A percentile compares a stretch with the other conserved stretches of the same genome.
phyloP scores from a whole-genome alignment of 2,329 filamentous ascomycete species.

The Claviceps cyperi region DNA sequence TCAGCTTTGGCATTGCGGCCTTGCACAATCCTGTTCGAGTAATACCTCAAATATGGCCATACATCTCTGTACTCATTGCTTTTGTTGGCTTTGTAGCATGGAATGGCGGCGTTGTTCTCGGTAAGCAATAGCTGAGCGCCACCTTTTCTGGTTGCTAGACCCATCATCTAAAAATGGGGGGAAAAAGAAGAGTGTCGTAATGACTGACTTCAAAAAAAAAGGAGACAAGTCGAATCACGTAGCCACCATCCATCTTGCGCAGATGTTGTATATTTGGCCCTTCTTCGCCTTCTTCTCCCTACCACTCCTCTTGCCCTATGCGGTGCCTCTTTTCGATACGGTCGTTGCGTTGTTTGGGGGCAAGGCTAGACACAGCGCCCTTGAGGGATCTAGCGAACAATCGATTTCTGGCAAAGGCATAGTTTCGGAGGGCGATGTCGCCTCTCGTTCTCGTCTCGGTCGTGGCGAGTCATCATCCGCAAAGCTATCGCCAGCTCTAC shows the following conservation, averaged over 20 bases:
- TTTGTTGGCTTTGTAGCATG: constrained; percentile 68
- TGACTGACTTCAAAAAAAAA: constrained; percentile 16
- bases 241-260: constrained; percentile 73
- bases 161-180: background rate
- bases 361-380: background rate
- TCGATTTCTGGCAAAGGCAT: background rate
- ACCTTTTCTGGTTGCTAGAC: too few relatives aligned
- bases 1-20: constrained; percentile 50
- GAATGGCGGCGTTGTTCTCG: constrained; percentile 87
- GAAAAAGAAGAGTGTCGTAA: background rate
- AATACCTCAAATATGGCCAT: constrained; percentile 37
- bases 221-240: constrained; percentile 92
- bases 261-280: constrained; percentile 93
- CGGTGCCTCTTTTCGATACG: constrained; percentile 22
- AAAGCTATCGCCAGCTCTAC: constrained; percentile 7
- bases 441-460: background rate
- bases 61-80: constrained; percentile 45
- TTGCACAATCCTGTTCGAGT: constrained; percentile 32
- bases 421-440: background rate
- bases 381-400: background rate
- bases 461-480: background rate
- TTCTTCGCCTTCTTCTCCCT: constrained; percentile 81
- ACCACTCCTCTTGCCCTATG: constrained; percentile 50
- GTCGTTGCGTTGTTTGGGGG: background rate
- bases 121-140: constrained; percentile 26